Conservation (phyloP, 805 yeast species). For the Kluyveromyces aestuarii region DNA sequence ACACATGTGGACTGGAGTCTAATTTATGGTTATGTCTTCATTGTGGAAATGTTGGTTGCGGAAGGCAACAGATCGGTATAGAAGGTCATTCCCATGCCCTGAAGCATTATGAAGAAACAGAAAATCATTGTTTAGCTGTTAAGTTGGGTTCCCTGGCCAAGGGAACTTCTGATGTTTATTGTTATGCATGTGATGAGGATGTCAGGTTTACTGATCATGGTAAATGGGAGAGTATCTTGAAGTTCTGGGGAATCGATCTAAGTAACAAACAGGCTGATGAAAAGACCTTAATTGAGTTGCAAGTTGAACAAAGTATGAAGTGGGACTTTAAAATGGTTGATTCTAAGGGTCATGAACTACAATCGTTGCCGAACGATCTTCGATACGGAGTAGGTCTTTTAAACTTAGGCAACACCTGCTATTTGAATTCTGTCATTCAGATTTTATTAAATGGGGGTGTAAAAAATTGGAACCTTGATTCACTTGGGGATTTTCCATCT, state of each 20-base stretch:
- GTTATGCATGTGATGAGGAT: conserved; percentile 86
- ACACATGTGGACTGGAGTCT: conserved; percentile 52
- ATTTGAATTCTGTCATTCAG: conserved; percentile 75
- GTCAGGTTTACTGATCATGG: conserved; percentile 58
- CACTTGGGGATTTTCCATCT: conserved; percentile 33
- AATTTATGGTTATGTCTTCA: conserved; percentile 89
- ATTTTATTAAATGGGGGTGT: conserved; percentile 41
- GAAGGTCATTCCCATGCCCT: conserved; percentile 94
- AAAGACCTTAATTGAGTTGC: conserved; percentile 78
- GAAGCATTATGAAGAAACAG: conserved; percentile 44
- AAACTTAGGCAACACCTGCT: conserved; percentile 91
- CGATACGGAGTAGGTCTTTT: conserved; percentile 71
- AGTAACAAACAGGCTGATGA: conserved; percentile 58
- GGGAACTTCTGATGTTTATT: conserved; percentile 70
- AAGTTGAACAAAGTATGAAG: conserved; percentile 83
- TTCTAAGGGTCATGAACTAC: conserved; percentile 53
- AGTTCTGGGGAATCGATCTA: conserved; percentile 60
- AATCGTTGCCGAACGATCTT: conserved; percentile 35
- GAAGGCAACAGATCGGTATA: conserved; percentile 86
- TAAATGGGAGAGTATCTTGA: conserved; percentile 29
- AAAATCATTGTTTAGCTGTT: conserved; percentile 73
- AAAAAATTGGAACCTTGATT: conserved; percentile 29
- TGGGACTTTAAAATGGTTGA: conserved; percentile 88
- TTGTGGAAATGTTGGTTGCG: conserved; percentile 93
- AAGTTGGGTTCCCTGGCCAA: conserved; percentile 82